Evolutionary conservation across 768 basidiomycete genomes (phyloP), one percentile per base, ranked within the genome.

Genomic region (Xerocomus brunneocitrinus): DNA sequence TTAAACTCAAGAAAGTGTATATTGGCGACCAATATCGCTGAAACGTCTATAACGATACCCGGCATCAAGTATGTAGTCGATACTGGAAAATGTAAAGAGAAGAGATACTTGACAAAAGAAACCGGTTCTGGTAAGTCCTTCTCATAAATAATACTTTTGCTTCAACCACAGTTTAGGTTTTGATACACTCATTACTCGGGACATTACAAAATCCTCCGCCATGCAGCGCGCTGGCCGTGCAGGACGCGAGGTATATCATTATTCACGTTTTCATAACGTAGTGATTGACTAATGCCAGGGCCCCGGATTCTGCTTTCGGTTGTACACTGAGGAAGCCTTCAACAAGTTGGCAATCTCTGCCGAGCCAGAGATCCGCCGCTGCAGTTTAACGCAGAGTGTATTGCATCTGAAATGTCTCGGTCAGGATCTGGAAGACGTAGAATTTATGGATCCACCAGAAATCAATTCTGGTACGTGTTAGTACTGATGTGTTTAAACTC

Each of bases 41-140:
- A 99, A 71, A 98, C 97, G 0, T 91, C 89, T 12, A 92, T 99
- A 66, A 98, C 97, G 13, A 97, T 99, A 64, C 93, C 95, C 3
- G 94, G 94, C 0, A 85, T 99, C 52, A 87, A 83, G 62, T 98
- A 91, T 68, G 95, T 99, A 7, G 90, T 99, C 36, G 97, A 99
- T 71, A 89, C 92, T 0, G 97, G 97, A 2, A 88, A 94, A 68
- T 91, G 88, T 65, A 99, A 98, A 69, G 95, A 98, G 73, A 97
- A 95, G 71, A 79, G 87, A 55, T 94, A 87, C 66, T 68, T 95
- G 22, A 82, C 85, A 10, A 76, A 79, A 64, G 73, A 78, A 55
- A 79, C 77, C 0, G 90, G 91, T 6, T 83, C 87, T 64, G 87
- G 87, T 84, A 53, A 56, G 25, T 22, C 34, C 32, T 45, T 27